Evolutionary conservation across 2,329 filamentous ascomycete species (phyloP).

Genomic region (Cercospora sp.): DNA sequence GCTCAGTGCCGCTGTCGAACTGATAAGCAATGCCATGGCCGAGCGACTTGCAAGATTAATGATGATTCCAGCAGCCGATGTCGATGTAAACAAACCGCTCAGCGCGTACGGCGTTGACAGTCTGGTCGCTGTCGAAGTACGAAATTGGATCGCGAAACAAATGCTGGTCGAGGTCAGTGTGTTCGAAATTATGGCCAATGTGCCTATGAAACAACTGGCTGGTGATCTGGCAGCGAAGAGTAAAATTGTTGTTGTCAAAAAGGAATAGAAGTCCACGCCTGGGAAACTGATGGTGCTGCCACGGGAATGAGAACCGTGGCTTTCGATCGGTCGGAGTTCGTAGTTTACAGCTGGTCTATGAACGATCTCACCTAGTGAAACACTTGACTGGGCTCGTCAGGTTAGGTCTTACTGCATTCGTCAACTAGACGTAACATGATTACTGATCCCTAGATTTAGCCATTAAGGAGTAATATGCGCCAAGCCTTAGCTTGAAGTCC

Average conservation of each 20-base stretch:
- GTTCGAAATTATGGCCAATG: slow-evolving; percentile 16
- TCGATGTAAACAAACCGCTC: slow-evolving; percentile 17
- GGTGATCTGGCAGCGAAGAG: neutral
- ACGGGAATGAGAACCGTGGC: neutral
- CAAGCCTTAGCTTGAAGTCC: no score
- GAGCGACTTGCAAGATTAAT: slow-evolving; percentile 14
- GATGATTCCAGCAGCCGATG: slow-evolving; percentile 15
- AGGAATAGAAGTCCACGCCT: neutral
- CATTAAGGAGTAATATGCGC: no score
- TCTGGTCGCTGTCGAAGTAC: slow-evolving; percentile 23
- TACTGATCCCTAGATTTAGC: no score
- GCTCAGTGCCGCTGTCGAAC: neutral
- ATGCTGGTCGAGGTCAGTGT: slow-evolving; percentile 18
- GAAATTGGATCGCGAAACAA: slow-evolving; percentile 23
- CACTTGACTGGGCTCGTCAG: no score
- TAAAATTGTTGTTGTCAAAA: neutral
- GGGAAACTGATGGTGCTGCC: neutral
- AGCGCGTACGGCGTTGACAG: slow-evolving; percentile 20
- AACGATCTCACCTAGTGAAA: no score
- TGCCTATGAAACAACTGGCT: neutral
- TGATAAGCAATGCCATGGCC: slow-evolving; percentile 14
- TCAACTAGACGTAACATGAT: no score
- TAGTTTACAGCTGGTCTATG: no score
- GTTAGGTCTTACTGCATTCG: no score
- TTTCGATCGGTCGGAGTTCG: no score